Base-by-base conservation (phyloP, 1,284 basidiomycete species). In the Papiliotrema laurentii region DNA sequence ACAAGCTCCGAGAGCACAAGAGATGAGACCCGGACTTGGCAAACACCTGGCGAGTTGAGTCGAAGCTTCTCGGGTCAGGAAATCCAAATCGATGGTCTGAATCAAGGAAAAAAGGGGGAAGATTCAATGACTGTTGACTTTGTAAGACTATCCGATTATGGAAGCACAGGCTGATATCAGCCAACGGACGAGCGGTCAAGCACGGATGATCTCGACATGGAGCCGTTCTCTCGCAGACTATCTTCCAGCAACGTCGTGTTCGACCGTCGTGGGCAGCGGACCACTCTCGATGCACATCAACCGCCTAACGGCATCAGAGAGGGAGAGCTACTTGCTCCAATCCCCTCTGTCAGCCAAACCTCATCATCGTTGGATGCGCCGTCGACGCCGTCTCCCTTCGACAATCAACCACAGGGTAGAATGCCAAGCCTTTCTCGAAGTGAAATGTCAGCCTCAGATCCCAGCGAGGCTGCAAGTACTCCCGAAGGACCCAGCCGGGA, bases 371-470 rank as follows among this genome's bases (percentile, higher is more conserved):
- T 16, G 35, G 7, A 27, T 5, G 9, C 35, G 26, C 44, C 24
- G 7, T n/a, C 48, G 6, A 25, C n/a, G 45, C 45, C 16, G 24
- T 19, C 13, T 13, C 35, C 55, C 9, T 26, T 52, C 18, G 45
- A 47, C 14, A 19, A 49, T 3, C 45, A 45, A 2, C 48, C 33
- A 13, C 37, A 58, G 21, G 63, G 63, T 10, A 57, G 65, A 1
- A 60, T 72, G 18, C 69, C 69, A 2, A 72, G 69, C 43, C 53
- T 72, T n/a, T 62, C 66, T 9, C 53, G 63, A 10, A 70, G 66
- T 47, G 68, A 70, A 28, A 35, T 66, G 1, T 67, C 68, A 0
- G 64, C 45, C 0, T 61, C 65, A 3, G 64, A 69, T 28, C 54
- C 56, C 1, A 61, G 58, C 28, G 56, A 56, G 11, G 66, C 57